Evolutionary conservation across 345 rosid species (phyloP).

Genomic region (Salix caprea): DNA sequence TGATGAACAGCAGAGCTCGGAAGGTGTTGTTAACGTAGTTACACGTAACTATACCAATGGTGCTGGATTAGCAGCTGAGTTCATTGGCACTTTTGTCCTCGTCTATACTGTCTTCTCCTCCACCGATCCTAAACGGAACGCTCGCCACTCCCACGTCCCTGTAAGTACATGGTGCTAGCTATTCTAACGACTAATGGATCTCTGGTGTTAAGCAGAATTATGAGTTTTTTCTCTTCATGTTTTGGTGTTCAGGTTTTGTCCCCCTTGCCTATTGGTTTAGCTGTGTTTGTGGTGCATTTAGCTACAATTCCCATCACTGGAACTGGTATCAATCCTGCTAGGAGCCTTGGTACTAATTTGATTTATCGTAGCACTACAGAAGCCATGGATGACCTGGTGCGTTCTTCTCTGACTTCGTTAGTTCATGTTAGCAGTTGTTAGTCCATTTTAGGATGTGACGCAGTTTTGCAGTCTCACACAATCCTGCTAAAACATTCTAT

Average conservation of each 20-base stretch:
- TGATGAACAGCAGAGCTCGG: slow-evolving; percentile 38
- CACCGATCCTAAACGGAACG: slow-evolving; percentile 80
- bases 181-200: background rate
- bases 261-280: slow-evolving; percentile 74
- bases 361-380: slow-evolving; percentile 39
- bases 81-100: slow-evolving; percentile 49
- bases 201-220: background rate
- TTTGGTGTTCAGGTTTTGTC: slow-evolving; percentile 45
- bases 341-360: slow-evolving; percentile 64
- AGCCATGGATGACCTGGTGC: slow-evolving; percentile 57
- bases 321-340: slow-evolving; percentile 68
- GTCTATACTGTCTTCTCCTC: slow-evolving; percentile 71
- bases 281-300: slow-evolving; percentile 66
- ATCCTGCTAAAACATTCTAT: too few relatives aligned
- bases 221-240: background rate
- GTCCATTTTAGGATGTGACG: too few relatives aligned
- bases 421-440: too few relatives aligned
- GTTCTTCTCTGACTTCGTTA: too few relatives aligned
- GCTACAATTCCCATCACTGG: slow-evolving; percentile 68
- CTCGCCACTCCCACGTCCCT: slow-evolving; percentile 82
- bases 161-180: slow-evolving; percentile 29
- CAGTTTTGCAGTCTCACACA: too few relatives aligned
- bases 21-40: slow-evolving; percentile 67
- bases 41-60: slow-evolving; percentile 51
- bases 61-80: slow-evolving; percentile 73